Evolutionary conservation across 306 rosid genomes (phyloP).

Genomic region (Comarum palustre): DNA sequence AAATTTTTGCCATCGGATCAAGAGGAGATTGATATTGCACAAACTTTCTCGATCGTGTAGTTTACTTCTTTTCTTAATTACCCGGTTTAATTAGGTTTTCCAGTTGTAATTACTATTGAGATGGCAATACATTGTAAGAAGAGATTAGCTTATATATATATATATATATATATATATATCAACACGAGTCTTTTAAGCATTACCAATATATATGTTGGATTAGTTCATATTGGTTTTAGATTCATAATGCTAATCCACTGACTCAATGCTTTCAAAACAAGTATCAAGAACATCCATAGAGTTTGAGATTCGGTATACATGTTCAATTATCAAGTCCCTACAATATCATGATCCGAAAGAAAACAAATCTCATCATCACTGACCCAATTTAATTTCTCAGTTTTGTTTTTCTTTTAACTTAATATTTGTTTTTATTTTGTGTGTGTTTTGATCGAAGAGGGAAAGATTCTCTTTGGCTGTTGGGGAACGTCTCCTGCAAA

Average conservation of each 20-base stretch:
- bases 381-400: background rate
- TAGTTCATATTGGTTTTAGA: background rate
- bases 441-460: background rate
- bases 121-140: slow-evolving; percentile 32
- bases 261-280: background rate
- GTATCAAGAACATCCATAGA: background rate
- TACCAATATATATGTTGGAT: background rate
- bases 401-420: background rate
- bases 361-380: slow-evolving; percentile 6
- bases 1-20: slow-evolving; percentile 32
- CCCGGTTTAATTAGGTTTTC: slow-evolving; percentile 16
- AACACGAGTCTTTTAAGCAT: background rate
- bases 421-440: background rate
- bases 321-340: slow-evolving; percentile 4
- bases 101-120: slow-evolving; percentile 41
- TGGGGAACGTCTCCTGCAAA: slow-evolving; percentile 6
- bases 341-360: background rate
- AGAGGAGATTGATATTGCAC: slow-evolving; percentile 22
- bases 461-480: slow-evolving; percentile 37
- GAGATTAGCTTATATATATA: no score
- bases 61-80: background rate
- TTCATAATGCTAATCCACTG: background rate
- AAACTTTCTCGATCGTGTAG: background rate
- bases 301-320: background rate
- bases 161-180: no score